Percentiles rank a stretch among this genome's conserved stretches.
Evolutionary conservation across 2,329 filamentous ascomycete genomes (phyloP).

Genomic region (Ilyonectria sp.): DNA sequence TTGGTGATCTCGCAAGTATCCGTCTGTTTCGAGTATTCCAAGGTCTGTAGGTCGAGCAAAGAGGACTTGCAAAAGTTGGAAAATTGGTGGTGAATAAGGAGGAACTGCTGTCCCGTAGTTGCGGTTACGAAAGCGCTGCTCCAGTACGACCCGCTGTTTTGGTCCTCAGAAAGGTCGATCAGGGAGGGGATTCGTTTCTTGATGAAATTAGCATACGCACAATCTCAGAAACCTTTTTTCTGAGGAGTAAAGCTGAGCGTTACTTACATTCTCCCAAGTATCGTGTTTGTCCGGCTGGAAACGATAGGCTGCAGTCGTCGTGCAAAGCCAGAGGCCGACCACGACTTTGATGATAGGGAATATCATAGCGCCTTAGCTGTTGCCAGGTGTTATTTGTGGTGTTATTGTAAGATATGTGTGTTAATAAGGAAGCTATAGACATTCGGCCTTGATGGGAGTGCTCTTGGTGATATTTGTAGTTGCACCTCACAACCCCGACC

Average conservation of each 20-base stretch:
- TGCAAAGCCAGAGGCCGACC: not conserved
- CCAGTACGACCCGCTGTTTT: slow-evolving; percentile 21
- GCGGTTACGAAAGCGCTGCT: slow-evolving; percentile 15
- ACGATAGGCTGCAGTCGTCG: not conserved
- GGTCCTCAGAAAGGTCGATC: slow-evolving; percentile 11
- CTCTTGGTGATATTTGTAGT: too few relatives aligned
- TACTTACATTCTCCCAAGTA: slow-evolving; percentile 4
- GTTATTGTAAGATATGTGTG: too few relatives aligned
- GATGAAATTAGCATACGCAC: not conserved
- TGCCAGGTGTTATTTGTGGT: too few relatives aligned
- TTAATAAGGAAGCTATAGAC: too few relatives aligned
- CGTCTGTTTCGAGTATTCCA: slow-evolving; percentile 14
- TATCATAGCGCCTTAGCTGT: too few relatives aligned
- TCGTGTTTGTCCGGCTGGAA: slow-evolving; percentile 3
- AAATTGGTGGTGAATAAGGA: slow-evolving; percentile 14
- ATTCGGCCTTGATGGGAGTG: too few relatives aligned
- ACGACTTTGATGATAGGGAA: too few relatives aligned
- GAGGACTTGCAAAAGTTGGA: slow-evolving; percentile 17
- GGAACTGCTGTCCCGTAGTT: slow-evolving; percentile 20
- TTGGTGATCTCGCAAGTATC: not conserved
- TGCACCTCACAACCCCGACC: too few relatives aligned
- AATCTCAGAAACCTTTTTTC: too few relatives aligned
- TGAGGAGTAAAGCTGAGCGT: not conserved
- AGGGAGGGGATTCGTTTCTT: slow-evolving; percentile 14
- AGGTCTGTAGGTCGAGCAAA: slow-evolving; percentile 3